These are phyloP conservation scores for Cyphellophora europaea DNA, from an alignment of 2,329 filamentous ascomycete genomes.

Conservation along the genomic window DNA sequence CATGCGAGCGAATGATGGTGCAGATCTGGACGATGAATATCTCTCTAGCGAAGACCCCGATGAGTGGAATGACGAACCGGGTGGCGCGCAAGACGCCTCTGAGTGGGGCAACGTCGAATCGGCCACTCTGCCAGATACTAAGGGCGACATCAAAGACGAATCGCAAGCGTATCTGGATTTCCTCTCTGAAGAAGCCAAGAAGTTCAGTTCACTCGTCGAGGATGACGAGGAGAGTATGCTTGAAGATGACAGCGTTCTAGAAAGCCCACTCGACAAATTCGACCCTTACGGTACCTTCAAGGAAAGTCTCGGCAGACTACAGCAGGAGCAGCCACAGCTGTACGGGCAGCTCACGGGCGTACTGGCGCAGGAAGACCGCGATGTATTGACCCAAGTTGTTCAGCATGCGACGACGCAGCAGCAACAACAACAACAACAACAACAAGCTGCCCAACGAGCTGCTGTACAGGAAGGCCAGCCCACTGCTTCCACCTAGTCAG, in stretches of 20 bases:
- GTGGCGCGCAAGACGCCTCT: conserved; percentile 6
- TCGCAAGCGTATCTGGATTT: conserved; percentile 93
- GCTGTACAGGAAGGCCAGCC: too few species aligned
- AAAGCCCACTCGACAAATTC: conserved; percentile 89
- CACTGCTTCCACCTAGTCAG: too few species aligned
- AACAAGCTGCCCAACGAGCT: too few species aligned
- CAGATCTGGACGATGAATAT: conserved; percentile 60
- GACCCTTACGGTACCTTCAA: conserved; percentile 92
- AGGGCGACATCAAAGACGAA: conserved; percentile 69
- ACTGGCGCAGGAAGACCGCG: conserved; percentile 70
- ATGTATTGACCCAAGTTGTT: conserved; percentile 68
- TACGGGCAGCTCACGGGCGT: conserved; percentile 73
- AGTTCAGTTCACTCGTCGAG: conserved; percentile 63
- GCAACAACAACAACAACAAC: too few species aligned
- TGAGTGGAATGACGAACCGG: conserved; percentile 66
- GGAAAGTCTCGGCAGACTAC: conserved; percentile 67
- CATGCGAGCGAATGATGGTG: conserved; percentile 54
- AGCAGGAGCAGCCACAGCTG: conserved; percentile 82
- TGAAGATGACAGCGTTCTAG: conserved; percentile 84
- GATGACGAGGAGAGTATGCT: conserved; percentile 80
- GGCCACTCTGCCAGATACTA: conserved; percentile 49
- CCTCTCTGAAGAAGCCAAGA: conserved; percentile 85
- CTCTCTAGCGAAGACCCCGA: conserved; percentile 64
- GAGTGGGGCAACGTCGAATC: conserved; percentile 58
- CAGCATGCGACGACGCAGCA: conserved; percentile 45